Evolutionary conservation across 2,329 filamentous ascomycete genomes (phyloP).

Genomic region (Capronia americana): DNA sequence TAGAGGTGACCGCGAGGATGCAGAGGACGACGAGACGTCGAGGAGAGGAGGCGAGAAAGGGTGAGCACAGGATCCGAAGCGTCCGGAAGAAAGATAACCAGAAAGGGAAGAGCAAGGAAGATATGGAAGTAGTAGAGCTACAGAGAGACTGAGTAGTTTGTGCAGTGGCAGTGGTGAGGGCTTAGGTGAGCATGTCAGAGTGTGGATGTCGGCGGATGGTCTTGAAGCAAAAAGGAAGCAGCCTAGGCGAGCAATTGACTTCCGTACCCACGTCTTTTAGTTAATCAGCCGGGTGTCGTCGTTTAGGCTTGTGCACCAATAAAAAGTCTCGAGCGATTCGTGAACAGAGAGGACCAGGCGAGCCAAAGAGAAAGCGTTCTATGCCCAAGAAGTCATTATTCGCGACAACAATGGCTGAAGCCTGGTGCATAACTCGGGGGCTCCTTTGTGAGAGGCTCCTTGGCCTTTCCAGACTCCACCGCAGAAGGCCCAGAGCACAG

Average conservation of each 20-base stretch:
- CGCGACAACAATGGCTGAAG: conserved; percentile 14
- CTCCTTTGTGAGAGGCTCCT: conserved; percentile 19
- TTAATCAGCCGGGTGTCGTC: conserved; percentile 9
- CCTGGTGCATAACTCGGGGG: conserved; percentile 1
- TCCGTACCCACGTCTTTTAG: conserved; percentile 1
- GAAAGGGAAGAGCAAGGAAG: conserved; percentile 21
- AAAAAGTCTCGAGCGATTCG: background rate
- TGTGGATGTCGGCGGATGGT: conserved; percentile 34
- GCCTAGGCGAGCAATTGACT: conserved; percentile 7
- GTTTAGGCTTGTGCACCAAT: conserved; percentile 8
- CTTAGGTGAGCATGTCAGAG: conserved; percentile 35
- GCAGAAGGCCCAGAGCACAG: background rate
- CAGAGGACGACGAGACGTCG: conserved; percentile 16
- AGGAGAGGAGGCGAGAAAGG: conserved; percentile 19
- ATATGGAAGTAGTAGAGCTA: conserved; percentile 18
- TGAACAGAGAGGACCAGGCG: conserved; percentile 18
- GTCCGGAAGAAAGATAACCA: conserved; percentile 26
- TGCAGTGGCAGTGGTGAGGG: conserved; percentile 20
- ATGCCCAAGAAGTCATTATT: conserved; percentile 12
- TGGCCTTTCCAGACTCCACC: background rate
- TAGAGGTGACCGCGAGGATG: conserved; percentile 20
- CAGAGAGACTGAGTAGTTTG: conserved; percentile 21
- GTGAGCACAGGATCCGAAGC: conserved; percentile 26
- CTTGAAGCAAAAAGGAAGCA: conserved; percentile 17
- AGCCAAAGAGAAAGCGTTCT: conserved; percentile 13